These are phyloP conservation scores for Trypanosoma melophagium DNA, from an alignment of 208 protist genomes.

Conservation along the genomic window DNA sequence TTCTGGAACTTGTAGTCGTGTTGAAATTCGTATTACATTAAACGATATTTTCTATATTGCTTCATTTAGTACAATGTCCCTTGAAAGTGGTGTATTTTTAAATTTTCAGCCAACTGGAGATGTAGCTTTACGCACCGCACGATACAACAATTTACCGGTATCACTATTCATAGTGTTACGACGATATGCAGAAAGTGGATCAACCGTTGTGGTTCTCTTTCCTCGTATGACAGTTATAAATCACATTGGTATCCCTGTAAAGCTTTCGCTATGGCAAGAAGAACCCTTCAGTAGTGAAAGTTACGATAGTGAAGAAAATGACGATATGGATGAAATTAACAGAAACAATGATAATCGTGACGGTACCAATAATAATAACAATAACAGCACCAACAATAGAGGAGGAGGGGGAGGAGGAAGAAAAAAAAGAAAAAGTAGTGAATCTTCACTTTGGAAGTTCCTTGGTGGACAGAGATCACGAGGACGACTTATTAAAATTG, in stretches of 20 bases:
- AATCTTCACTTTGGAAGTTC: neutral
- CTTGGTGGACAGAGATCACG: conserved; percentile 20
- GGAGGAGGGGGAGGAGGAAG: no score
- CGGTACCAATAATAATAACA: no score
- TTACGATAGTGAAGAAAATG: neutral
- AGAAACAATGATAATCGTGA: no score
- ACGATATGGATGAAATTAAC: neutral
- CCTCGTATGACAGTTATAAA: conserved; percentile 71
- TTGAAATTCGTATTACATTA: conserved; percentile 25
- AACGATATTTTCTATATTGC: conserved; percentile 18
- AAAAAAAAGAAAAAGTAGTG: neutral
- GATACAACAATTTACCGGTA: conserved; percentile 26
- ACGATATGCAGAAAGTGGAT: conserved; percentile 44
- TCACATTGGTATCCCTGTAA: conserved; percentile 66
- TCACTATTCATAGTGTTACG: conserved; percentile 54
- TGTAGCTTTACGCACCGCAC: neutral
- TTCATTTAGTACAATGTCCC: conserved; percentile 21
- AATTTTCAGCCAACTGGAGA: conserved; percentile 2
- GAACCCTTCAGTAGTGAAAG: conserved; percentile 37
- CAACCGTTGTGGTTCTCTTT: conserved; percentile 55
- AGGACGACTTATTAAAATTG: conserved; percentile 54
- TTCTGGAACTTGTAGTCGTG: conserved; percentile 16
- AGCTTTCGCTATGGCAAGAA: conserved; percentile 56
- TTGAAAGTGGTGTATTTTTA: conserved; percentile 24
- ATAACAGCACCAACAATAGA: no score